These are phyloP conservation scores for Reticulascus tulasneorum DNA, from an alignment of 2,329 filamentous ascomycete species.

Conservation along the genomic window DNA sequence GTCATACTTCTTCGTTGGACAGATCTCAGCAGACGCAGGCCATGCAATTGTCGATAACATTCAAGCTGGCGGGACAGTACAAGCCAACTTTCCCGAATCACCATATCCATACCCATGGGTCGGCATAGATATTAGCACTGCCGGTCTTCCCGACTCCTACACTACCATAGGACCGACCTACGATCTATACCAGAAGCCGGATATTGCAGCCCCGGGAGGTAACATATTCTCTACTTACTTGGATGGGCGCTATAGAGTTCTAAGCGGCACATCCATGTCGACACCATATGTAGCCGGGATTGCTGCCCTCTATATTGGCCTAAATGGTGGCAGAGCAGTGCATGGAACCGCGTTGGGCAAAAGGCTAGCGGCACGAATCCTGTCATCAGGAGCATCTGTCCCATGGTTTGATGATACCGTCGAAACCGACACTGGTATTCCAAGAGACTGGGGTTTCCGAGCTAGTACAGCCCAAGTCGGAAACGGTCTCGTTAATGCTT, in stretches of 20 bases:
- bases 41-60: constrained; percentile 15
- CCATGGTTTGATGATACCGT: constrained; percentile 16
- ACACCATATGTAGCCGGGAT: constrained; percentile 38
- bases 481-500: constrained; percentile 36
- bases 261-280: constrained; percentile 45
- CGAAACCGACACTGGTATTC: constrained; percentile 13
- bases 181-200: constrained; percentile 33
- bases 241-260: constrained; percentile 28
- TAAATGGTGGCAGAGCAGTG: constrained; percentile 34
- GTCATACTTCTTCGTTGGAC: constrained; percentile 7
- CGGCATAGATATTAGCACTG: constrained; percentile 19
- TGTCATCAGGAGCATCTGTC: constrained; percentile 24
- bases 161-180: constrained; percentile 37
- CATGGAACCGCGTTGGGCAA: constrained; percentile 23
- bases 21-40: constrained; percentile 11
- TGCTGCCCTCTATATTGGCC: constrained; percentile 25
- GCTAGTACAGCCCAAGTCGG: constrained; percentile 34
- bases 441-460: constrained; percentile 13
- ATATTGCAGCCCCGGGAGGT: constrained; percentile 34
- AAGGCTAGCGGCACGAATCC: constrained; percentile 27
- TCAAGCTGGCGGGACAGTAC: constrained; percentile 11
- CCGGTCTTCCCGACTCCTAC: constrained; percentile 28
- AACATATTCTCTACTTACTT: constrained; percentile 38
- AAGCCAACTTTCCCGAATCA: constrained; percentile 14
- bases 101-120: constrained; percentile 15